Evolutionary conservation across 345 rosid genomes (phyloP).

Genomic region (Euclidium syriacum): DNA sequence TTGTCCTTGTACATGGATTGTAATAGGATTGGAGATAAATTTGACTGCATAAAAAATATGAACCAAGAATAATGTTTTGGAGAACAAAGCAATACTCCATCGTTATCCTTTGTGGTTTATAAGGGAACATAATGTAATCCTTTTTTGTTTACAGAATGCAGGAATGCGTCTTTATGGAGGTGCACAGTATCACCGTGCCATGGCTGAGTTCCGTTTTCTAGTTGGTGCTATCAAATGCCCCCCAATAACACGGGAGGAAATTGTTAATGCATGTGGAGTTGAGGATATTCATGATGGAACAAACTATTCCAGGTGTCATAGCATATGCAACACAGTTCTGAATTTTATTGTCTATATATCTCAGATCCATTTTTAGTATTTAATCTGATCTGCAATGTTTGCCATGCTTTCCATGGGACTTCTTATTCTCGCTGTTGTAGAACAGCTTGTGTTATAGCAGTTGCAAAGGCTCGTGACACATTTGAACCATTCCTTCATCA

Average conservation of each 20-base stretch:
- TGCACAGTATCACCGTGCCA: conserved; percentile 92
- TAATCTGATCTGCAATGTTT: neutral
- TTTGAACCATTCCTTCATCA: conserved; percentile 96
- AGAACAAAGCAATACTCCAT: neutral
- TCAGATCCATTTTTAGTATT: neutral
- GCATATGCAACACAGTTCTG: conserved; percentile 11
- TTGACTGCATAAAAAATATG: conserved; percentile 2
- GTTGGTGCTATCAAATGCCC: conserved; percentile 93
- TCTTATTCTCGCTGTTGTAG: conserved; percentile 35
- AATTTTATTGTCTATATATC: conserved; percentile 11
- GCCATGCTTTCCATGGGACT: neutral
- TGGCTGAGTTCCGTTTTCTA: conserved; percentile 96
- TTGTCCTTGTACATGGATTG: neutral
- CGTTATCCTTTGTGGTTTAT: neutral
- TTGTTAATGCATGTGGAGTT: conserved; percentile 94
- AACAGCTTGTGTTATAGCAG: conserved; percentile 97
- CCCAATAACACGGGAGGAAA: conserved; percentile 86
- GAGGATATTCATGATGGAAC: conserved; percentile 98
- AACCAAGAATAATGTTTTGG: neutral
- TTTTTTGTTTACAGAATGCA: conserved; percentile 51
- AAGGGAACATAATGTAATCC: neutral
- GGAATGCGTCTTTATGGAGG: conserved; percentile 98
- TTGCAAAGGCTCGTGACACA: conserved; percentile 93
- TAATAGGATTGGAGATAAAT: neutral
- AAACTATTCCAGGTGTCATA: conserved; percentile 76